A percentile compares a stretch with the other conserved stretches of the same genome.
These are phyloP conservation scores for Coemansia sp. DNA, from an alignment of 192 early-diverging fungal genomes.

Conservation along the genomic window DNA sequence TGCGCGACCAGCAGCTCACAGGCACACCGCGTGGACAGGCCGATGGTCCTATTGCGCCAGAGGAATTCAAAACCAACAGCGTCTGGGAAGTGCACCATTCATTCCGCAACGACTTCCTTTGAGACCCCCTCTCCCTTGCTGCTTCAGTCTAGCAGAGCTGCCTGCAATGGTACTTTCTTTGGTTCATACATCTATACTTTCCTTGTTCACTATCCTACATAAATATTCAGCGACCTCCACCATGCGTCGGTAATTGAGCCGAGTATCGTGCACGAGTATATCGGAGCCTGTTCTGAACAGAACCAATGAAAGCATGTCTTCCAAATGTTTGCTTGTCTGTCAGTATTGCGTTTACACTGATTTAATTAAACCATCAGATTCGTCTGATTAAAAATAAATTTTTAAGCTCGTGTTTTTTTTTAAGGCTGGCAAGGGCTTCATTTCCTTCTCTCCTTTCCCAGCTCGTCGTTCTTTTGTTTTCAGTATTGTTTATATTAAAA, in stretches of 20 bases:
- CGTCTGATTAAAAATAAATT: background rate
- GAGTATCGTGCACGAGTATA: too few relatives aligned
- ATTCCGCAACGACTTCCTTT: constrained; percentile 29
- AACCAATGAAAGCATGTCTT: too few relatives aligned
- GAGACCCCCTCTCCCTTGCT: background rate
- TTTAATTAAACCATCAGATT: too few relatives aligned
- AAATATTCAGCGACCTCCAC: background rate
- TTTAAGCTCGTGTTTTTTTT: background rate
- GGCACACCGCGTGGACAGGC: constrained; percentile 67
- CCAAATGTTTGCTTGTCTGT: too few relatives aligned
- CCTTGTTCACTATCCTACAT: background rate
- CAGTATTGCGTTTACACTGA: too few relatives aligned
- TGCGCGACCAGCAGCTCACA: constrained; percentile 71
- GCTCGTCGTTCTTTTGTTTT: background rate
- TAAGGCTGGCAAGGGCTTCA: too few relatives aligned
- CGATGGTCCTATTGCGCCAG: constrained; percentile 56
- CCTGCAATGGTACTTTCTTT: background rate
- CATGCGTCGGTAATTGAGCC: background rate
- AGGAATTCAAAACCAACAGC: constrained; percentile 69
- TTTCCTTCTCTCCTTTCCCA: too few relatives aligned
- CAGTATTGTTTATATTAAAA: background rate
- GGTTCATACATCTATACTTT: background rate
- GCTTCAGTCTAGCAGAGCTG: background rate
- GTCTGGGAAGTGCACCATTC: constrained; percentile 66
- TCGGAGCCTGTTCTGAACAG: too few relatives aligned